Evolutionary conservation across 139 green algal genomes (phyloP), one percentile per base, ranked within the genome.

Genomic region (Chlorella sp.): DNA sequence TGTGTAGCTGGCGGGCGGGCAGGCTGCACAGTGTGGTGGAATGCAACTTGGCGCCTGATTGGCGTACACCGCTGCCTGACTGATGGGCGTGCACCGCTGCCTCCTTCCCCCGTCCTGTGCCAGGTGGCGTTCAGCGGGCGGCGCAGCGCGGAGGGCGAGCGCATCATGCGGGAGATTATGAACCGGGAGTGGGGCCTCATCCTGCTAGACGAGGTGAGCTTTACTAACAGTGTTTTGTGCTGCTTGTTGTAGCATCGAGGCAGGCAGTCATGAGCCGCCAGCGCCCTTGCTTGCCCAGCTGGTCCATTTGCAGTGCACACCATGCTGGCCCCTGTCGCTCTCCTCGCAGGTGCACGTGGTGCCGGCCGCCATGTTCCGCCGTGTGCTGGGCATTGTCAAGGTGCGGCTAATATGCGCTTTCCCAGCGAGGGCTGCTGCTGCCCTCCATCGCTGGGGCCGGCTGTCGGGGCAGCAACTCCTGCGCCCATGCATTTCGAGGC

Each of bases 171-270:
- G 46, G 68, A 91, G 84, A 98, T 99, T 80, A 87, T 85, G 32
- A 80, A 56, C 16, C 90, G 94, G 4, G 97, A 99, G 91, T 99
- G 97, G 97, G 97, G 97, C 17, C 92, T 99, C 70, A 91, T 99
- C 84, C 90, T 99, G 38, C 87, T 99, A 90, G 97, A 99, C 83
- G 97, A 99, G 91, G 77, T 73, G 58, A 24, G 77, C 1, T 36
- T 62, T 16, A 4, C 4, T 79, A 5, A 2, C 46, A 41, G 44
- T 26, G 22, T 28, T 6, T n/a, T 40, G 0, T 65, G 74, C 30
- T 26, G 30, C 2, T 44, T n/a, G 24, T 38, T 46, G 51, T 43
- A 7, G 26, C 65, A 26, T 40, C 38, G 56, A 3, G 41, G 30
- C 4, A 40, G 62, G 38, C 40, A 19, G 72, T 60, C 62, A 17